phyloP scores from a whole-genome alignment of 129 eudicot species.

The Flaveria sonorensis region DNA sequence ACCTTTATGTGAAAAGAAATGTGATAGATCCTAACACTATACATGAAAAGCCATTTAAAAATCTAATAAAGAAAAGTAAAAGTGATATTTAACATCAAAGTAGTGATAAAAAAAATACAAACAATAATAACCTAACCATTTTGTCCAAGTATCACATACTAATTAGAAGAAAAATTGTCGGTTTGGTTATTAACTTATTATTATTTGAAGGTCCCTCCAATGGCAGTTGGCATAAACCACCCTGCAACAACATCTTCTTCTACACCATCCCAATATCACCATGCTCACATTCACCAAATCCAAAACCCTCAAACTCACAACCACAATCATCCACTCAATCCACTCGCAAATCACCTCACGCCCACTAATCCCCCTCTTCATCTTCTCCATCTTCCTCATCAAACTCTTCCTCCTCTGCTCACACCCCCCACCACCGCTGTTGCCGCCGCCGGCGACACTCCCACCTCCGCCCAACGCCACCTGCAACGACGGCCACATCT shows the following conservation, averaged over 20 bases:
- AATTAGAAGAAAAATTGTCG: conserved; percentile 21
- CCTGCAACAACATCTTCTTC: conserved; percentile 16
- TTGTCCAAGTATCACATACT: too few relatives aligned
- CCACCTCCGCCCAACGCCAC: not conserved
- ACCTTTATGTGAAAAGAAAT: too few relatives aligned
- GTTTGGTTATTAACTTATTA: conserved; percentile 8
- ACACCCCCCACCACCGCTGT: conserved; percentile 16
- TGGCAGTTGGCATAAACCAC: conserved; percentile 13
- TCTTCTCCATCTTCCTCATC: conserved; percentile 35
- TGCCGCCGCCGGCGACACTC: not conserved
- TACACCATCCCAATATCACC: conserved; percentile 18
- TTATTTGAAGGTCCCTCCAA: conserved; percentile 19
- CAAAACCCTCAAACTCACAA: conserved; percentile 31
- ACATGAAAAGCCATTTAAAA: not conserved
- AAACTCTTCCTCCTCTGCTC: conserved; percentile 29
- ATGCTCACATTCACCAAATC: conserved; percentile 33
- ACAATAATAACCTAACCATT: not conserved
- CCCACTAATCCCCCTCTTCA: conserved; percentile 46
- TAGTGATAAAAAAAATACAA: not conserved
- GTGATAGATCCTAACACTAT: too few relatives aligned
- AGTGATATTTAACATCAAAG: not conserved
- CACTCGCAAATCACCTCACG: conserved; percentile 44
- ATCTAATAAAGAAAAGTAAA: not conserved
- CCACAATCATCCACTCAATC: conserved; percentile 20
- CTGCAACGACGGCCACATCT: conserved; percentile 52